Evolutionary conservation across 208 protist genomes (phyloP).

Genomic region (Porcisia hertigi): DNA sequence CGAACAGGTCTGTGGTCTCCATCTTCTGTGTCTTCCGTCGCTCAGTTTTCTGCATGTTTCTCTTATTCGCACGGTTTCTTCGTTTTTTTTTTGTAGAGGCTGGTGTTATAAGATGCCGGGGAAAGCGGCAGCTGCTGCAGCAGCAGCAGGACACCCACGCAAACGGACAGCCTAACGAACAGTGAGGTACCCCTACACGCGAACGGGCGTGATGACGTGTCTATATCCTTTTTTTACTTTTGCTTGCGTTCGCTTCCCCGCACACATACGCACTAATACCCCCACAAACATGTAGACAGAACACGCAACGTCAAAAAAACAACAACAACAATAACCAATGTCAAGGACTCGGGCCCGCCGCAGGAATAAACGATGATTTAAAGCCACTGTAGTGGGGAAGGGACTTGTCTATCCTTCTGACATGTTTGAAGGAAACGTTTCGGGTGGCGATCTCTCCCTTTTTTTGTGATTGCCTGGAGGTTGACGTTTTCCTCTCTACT

Average conservation of each 20-base stretch:
- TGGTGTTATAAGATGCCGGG: neutral
- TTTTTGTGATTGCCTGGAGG: no score
- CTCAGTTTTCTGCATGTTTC: constrained; percentile 15
- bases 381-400: no score
- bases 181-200: neutral
- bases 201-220: neutral
- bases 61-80: constrained; percentile 15
- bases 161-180: neutral
- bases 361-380: no score
- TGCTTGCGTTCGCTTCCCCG: neutral
- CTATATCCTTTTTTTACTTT: constrained; percentile 9
- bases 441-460: no score
- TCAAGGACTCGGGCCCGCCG: no score
- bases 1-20: neutral
- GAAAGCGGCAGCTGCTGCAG: neutral
- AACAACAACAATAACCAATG: neutral
- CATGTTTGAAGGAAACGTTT: no score
- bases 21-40: neutral
- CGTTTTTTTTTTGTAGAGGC: neutral
- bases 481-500: no score
- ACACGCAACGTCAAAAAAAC: neutral
- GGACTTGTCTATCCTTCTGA: no score
- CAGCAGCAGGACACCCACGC: neutral
- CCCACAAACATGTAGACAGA: neutral
- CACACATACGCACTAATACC: neutral